Evolutionary conservation across 768 basidiomycete species (phyloP).

Genomic region (Kwoniella dendrophila): DNA sequence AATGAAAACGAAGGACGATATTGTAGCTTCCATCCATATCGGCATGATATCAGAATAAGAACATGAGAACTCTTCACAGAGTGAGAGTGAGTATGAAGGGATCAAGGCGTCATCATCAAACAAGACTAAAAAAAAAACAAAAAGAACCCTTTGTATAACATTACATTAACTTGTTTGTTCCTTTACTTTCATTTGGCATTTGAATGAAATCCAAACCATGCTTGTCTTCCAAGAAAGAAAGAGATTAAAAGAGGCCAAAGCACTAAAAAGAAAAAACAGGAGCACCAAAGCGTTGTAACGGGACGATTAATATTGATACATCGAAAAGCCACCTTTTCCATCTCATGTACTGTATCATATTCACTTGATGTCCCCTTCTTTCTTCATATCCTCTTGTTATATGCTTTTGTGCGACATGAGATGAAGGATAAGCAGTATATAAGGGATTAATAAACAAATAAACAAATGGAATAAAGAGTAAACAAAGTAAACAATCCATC

Average conservation of each 20-base stretch:
- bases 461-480: not conserved
- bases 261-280: not conserved
- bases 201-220: no score
- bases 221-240: not conserved
- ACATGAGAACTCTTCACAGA: no score
- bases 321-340: conserved; percentile 4
- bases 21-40: not conserved
- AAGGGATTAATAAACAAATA: conserved; percentile 4
- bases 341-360: not conserved
- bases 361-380: no score
- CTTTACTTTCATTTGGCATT: conserved; percentile 10
- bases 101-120: conserved; percentile 14
- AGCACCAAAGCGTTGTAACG: not conserved
- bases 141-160: no score
- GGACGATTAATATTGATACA: not conserved
- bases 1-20: no score
- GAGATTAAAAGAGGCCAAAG: not conserved
- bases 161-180: not conserved
- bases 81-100: no score
- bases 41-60: not conserved
- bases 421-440: no score
- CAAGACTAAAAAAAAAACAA: no score
- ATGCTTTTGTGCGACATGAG: no score
- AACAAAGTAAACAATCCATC: not conserved
- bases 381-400: no score